These are phyloP conservation scores for Hansenula sp. DNA, from an alignment of 1,139 yeast species.

Conservation along the genomic window DNA sequence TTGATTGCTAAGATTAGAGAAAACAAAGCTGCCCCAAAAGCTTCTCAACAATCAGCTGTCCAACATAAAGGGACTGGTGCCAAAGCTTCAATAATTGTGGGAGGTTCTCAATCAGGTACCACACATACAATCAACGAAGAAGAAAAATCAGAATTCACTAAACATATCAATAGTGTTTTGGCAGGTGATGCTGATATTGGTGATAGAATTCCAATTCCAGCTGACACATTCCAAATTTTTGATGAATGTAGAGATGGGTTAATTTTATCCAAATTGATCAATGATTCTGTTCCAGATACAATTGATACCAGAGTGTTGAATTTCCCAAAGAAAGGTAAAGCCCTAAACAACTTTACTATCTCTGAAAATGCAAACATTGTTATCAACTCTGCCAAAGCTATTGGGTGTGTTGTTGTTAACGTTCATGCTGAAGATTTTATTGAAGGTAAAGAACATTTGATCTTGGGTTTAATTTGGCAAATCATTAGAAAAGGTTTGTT, in stretches of 20 bases:
- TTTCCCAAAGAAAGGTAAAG: conserved; percentile 75
- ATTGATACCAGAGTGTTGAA: conserved; percentile 97
- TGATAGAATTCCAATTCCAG: conserved; percentile 81
- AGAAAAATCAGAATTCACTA: conserved; percentile 92
- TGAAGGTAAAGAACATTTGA: conserved; percentile 95
- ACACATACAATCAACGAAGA: conserved; percentile 97
- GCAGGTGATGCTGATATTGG: conserved; percentile 92
- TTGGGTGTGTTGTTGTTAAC: conserved; percentile 96
- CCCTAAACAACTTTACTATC: conserved; percentile 92
- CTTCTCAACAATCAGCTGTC: conserved; percentile 30
- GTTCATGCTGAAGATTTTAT: conserved; percentile 97
- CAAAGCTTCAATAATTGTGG: conserved; percentile 68
- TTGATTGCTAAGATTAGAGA: conserved; percentile 70
- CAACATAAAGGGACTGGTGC: conserved; percentile 49
- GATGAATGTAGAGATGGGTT: conserved; percentile 97
- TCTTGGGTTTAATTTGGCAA: conserved; percentile 97
- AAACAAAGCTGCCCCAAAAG: conserved; percentile 29
- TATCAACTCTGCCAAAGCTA: conserved; percentile 96
- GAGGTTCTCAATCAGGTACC: conserved; percentile 85
- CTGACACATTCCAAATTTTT: conserved; percentile 91
- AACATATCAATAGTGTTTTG: conserved; percentile 89
- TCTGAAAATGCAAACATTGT: conserved; percentile 97
- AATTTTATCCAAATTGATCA: conserved; percentile 86
- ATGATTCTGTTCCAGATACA: conserved; percentile 97
- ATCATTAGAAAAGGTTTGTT: conserved; percentile 93